Percentiles rank a stretch among this genome's conserved stretches.
phyloP scores from a whole-genome alignment of 73 alveolate species.

The Paraurostyla sp. region DNA sequence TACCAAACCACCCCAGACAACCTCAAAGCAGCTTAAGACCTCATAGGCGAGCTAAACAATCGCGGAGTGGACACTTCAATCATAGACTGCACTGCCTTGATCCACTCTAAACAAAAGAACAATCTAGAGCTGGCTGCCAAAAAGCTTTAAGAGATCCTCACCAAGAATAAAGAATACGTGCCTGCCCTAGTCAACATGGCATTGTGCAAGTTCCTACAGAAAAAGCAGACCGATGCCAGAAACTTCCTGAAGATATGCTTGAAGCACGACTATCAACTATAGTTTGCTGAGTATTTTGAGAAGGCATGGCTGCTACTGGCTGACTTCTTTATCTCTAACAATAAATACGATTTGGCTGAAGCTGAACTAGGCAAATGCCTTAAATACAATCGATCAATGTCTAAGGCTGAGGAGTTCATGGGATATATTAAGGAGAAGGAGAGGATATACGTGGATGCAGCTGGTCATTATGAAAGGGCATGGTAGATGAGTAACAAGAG shows the following conservation, averaged over 20 bases:
- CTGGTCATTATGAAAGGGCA: conserved; percentile 94
- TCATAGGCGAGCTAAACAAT: conserved; percentile 63
- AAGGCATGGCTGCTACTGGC: conserved; percentile 96
- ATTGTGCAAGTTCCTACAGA: conserved; percentile 85
- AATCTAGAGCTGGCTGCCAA: conserved; percentile 82
- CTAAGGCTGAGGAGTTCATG: conserved; percentile 96
- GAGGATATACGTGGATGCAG: conserved; percentile 90
- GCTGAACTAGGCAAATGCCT: conserved; percentile 83
- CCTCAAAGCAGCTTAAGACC: conserved; percentile 84
- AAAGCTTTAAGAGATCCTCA: conserved; percentile 84
- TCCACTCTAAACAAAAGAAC: conserved; percentile 85
- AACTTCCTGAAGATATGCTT: conserved; percentile 83
- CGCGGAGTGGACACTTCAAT: conserved; percentile 88
- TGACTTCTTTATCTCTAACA: conserved; percentile 88
- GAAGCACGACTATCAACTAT: conserved; percentile 84
- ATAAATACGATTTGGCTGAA: conserved; percentile 90
- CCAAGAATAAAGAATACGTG: conserved; percentile 84
- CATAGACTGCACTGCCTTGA: conserved; percentile 86
- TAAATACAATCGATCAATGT: conserved; percentile 89
- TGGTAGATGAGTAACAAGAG: conserved; percentile 93
- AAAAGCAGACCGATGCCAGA: conserved; percentile 90
- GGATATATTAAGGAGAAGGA: conserved; percentile 97
- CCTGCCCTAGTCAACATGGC: conserved; percentile 96
- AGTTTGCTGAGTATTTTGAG: conserved; percentile 95
- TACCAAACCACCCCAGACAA: conserved; percentile 73